A percentile compares a stretch with the other conserved stretches of the same genome.
Evolutionary conservation across 2,329 filamentous ascomycete genomes (phyloP).

Genomic region (Chaetomiaceae sp.): DNA sequence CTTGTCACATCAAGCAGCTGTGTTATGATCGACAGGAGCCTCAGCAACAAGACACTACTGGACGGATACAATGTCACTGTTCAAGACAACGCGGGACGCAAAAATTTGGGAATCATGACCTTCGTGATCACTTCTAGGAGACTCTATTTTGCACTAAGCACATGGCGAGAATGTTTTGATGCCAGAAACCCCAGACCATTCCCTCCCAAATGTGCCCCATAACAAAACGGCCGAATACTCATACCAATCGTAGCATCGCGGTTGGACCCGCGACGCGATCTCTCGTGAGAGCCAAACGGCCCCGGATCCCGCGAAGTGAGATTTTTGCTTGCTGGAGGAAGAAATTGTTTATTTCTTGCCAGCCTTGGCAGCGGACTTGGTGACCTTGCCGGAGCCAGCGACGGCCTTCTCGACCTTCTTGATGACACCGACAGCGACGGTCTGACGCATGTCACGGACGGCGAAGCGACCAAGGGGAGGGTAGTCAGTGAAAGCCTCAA

Average conservation of each 20-base stretch:
- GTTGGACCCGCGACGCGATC: constrained; percentile 21
- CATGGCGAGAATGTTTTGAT: constrained; percentile 31
- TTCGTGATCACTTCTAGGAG: constrained; percentile 31
- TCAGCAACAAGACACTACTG: too few relatives aligned
- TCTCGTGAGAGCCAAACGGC: constrained; percentile 19
- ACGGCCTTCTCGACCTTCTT: constrained; percentile 72
- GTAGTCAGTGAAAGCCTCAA: constrained; percentile 99
- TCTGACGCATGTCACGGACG: constrained; percentile 96
- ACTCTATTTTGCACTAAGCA: constrained; percentile 35
- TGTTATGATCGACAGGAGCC: too few relatives aligned
- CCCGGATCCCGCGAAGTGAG: constrained; percentile 17
- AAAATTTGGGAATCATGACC: constrained; percentile 22
- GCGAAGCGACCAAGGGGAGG: constrained; percentile 99
- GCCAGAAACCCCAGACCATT: constrained; percentile 31
- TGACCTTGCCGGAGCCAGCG: constrained; percentile 58
- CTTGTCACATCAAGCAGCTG: too few relatives aligned
- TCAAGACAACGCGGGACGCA: not conserved
- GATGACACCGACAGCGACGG: constrained; percentile 91
- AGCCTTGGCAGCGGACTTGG: constrained; percentile 69
- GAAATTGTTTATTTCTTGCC: constrained; percentile 61
- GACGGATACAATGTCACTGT: too few relatives aligned
- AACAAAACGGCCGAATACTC: constrained; percentile 30
- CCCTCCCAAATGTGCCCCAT: constrained; percentile 29
- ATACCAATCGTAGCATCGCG: constrained; percentile 26
- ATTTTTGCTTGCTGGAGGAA: constrained; percentile 19